Percentiles rank a stretch among this genome's conserved stretches.
Conservation (phyloP, 108 stramenopile species). For the Aurantiochytrium sp. region DNA sequence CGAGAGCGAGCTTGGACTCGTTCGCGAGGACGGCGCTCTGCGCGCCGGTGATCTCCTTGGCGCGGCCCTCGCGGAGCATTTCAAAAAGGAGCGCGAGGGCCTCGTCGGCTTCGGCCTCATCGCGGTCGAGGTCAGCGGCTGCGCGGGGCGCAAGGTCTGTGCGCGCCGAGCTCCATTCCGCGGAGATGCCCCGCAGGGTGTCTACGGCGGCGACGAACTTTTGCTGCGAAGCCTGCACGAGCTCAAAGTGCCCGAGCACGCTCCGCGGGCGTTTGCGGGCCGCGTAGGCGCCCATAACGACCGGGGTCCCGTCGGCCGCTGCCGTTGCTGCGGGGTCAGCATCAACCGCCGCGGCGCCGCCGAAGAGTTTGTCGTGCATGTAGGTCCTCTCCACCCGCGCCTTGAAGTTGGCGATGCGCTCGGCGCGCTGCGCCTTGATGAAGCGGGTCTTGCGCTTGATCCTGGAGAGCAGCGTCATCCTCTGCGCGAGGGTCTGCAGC, state of each 20-base stretch:
- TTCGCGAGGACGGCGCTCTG: not conserved
- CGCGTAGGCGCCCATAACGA: too few relatives aligned
- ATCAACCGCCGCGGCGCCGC: too few relatives aligned
- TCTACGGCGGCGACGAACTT: not conserved
- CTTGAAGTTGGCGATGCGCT: not conserved
- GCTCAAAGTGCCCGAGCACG: not conserved
- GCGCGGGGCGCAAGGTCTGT: not conserved
- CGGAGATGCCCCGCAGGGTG: not conserved
- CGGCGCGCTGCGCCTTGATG: not conserved
- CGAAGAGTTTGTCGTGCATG: conserved; percentile 29
- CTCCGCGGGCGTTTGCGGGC: not conserved
- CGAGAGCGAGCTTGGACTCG: not conserved
- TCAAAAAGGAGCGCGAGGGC: not conserved
- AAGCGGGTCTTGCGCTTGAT: not conserved
- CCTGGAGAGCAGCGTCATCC: not conserved
- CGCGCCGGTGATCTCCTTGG: not conserved
- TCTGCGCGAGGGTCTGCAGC: not conserved
- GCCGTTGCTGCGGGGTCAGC: too few relatives aligned
- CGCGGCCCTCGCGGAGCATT: not conserved
- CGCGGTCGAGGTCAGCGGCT: not conserved
- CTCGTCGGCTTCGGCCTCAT: not conserved
- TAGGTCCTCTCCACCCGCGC: not conserved
- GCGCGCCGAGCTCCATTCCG: not conserved
- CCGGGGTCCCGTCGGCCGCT: too few relatives aligned
- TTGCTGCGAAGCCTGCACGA: conserved; percentile 2